Base-by-base conservation (phyloP, 371 early-diverging fungal genomes). In the Entomophthora muscae region DNA sequence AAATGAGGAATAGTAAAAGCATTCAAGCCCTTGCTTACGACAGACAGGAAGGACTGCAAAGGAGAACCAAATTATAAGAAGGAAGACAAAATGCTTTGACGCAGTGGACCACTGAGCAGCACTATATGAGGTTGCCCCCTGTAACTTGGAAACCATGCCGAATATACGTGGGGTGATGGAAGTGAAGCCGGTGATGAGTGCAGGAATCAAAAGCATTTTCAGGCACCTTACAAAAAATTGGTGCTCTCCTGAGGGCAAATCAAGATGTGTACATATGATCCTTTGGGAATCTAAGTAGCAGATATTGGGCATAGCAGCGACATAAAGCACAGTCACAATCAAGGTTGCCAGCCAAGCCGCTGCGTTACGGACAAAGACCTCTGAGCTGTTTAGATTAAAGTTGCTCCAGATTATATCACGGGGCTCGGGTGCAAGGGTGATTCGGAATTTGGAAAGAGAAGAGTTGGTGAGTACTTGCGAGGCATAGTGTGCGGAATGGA, bases 321-420 rank as follows among this genome's bases (percentile, higher is more conserved):
- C 84, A 53, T 86, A 72, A 17, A 82, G 42, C 12, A 76, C 74
- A 65, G 73, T 77, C 76, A 76, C 79, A 1, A 82, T 78, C 42
- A 5, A 5, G 10, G 17, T 42, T 42, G 17, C 42, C 10, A 42
- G 17, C 42, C 42, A 42, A 17, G 17, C 42, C 5, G 17, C 5
- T 5, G 17, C 17, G 10, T 42, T 5, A 17, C 42, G 42, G 10
- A 17, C 42, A 10, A 42, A 10, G 10, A 10, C 10, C 17, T 5
- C 5, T 5, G 42, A 17, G 42, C 5, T 10, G 42, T 70, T 71
- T n/a, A 78, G 74, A 63, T 83, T 80, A 24, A 92, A 69, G 68
- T 89, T 90, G 61, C 79, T 72, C 95, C 95, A 95, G 66, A 83
- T 76, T 12, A 95, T 72, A 69, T 91, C 93, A 33, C 93, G 82